Percentiles rank a stretch among this genome's conserved stretches.
Evolutionary conservation across 1,139 yeast species (phyloP).

Genomic region (Taphrina populina): DNA sequence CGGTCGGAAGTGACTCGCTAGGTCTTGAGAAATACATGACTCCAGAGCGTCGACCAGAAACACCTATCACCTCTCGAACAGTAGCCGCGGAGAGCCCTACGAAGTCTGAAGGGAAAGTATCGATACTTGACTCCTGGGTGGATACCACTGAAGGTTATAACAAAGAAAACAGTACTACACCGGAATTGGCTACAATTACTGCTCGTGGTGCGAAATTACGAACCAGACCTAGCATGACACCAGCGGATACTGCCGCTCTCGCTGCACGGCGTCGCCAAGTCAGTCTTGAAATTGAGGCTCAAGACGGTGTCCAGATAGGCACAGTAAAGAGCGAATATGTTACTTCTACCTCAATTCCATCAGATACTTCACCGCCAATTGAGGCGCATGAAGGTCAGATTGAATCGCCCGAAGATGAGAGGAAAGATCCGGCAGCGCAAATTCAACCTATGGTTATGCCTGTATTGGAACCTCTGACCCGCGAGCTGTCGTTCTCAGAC

Average conservation of each 20-base stretch:
- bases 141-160: conserved; percentile 2
- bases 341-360: neutral
- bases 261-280: conserved; percentile 32
- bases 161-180: neutral
- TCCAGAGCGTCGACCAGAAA: conserved; percentile 27
- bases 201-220: conserved; percentile 23
- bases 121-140: conserved; percentile 11
- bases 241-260: conserved; percentile 24
- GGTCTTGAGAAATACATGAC: conserved; percentile 31
- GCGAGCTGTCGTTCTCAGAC: conserved; percentile 27
- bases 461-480: conserved; percentile 20
- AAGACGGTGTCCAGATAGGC: neutral
- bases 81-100: conserved; percentile 17
- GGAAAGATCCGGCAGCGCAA: neutral
- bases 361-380: neutral
- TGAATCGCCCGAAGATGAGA: neutral
- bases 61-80: conserved; percentile 30
- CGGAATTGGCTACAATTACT: conserved; percentile 28
- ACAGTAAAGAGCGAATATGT: conserved; percentile 10
- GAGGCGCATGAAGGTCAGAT: neutral
- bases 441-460: conserved; percentile 19
- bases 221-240: conserved; percentile 29
- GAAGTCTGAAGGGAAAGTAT: neutral
- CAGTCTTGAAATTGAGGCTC: conserved; percentile 16
- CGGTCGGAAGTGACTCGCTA: neutral